Evolutionary conservation across 108 stramenopile species (phyloP).

Genomic region (Conticribra weissflogii): DNA sequence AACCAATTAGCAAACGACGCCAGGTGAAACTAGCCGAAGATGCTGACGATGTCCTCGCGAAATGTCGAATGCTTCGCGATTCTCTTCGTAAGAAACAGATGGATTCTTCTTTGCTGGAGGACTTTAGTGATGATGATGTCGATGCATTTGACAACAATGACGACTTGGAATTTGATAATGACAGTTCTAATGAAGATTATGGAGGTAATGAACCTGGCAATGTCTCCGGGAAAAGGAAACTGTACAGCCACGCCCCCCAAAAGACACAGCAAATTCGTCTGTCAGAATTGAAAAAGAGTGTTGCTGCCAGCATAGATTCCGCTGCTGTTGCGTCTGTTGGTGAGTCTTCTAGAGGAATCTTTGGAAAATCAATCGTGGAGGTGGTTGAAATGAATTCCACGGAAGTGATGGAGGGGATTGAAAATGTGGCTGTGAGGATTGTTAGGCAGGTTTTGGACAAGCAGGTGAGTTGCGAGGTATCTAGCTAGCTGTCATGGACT

Average conservation of each 20-base stretch:
- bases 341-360: conserved; percentile 16
- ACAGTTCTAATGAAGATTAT: too few relatives aligned
- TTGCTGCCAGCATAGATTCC: conserved; percentile 1
- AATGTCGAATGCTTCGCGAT: conserved; percentile 74
- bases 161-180: conserved; percentile 12
- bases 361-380: conserved; percentile 63
- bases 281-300: conserved; percentile 9
- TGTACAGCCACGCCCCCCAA: neutral
- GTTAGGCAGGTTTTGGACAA: conserved; percentile 64
- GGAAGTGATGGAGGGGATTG: conserved; percentile 85
- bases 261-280: neutral
- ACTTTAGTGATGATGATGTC: conserved; percentile 11
- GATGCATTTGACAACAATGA: conserved; percentile 12
- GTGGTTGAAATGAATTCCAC: conserved; percentile 70
- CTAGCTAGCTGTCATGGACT: too few relatives aligned
- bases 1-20: conserved; percentile 35
- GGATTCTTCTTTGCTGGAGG: neutral
- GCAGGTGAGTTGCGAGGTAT: conserved; percentile 56
- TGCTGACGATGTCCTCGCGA: conserved; percentile 65
- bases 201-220: too few relatives aligned
- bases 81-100: conserved; percentile 32
- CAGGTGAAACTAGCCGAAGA: conserved; percentile 61
- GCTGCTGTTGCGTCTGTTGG: conserved; percentile 20
- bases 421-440: conserved; percentile 72
- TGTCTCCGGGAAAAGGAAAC: too few relatives aligned